Percentiles rank a stretch among this genome's conserved stretches.
These are phyloP conservation scores for Phytopythium helicoides DNA, from an alignment of 352 stramenopile genomes.

Conservation along the genomic window DNA sequence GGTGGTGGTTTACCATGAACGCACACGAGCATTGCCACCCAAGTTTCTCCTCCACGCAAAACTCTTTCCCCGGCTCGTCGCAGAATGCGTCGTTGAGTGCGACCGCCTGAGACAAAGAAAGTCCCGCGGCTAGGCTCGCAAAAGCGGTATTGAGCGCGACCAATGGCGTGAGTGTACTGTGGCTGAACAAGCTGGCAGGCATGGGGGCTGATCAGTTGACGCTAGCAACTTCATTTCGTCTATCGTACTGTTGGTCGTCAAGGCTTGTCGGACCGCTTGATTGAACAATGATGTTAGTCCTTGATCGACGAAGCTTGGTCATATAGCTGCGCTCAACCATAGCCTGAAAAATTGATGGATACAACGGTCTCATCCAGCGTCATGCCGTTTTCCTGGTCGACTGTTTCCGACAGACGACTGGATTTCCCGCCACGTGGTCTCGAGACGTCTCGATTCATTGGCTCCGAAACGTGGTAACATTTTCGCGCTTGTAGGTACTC, in stretches of 20 bases:
- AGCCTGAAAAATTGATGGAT: conserved; percentile 28
- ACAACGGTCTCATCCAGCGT: conserved; percentile 29
- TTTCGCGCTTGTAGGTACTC: conserved; percentile 29
- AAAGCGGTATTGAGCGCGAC: conserved; percentile 29
- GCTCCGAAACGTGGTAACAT: conserved; percentile 32
- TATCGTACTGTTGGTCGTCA: conserved; percentile 16
- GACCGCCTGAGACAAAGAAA: conserved; percentile 28
- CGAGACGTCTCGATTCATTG: conserved; percentile 19
- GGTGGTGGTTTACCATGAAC: conserved; percentile 33
- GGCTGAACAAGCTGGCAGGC: conserved; percentile 23
- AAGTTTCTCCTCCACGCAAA: conserved; percentile 26
- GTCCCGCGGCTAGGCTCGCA: conserved; percentile 25
- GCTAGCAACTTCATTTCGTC: conserved; percentile 28
- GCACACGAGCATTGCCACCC: conserved; percentile 37
- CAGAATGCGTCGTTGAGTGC: conserved; percentile 25
- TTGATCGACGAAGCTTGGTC: conserved; percentile 9
- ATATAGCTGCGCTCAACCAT: conserved; percentile 30
- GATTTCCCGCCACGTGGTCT: conserved; percentile 21
- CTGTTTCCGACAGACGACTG: conserved; percentile 16
- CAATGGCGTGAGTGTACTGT: conserved; percentile 24
- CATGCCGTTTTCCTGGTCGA: conserved; percentile 13
- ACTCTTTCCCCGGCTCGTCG: conserved; percentile 29
- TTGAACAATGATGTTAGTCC: conserved; percentile 4
- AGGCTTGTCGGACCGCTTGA: conserved; percentile 1
- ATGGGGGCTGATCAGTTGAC: conserved; percentile 18